Percentiles rank a stretch among this genome's conserved stretches.
Evolutionary conservation across 2,329 filamentous ascomycete species (phyloP).

Genomic region (Scytalidium sp.): DNA sequence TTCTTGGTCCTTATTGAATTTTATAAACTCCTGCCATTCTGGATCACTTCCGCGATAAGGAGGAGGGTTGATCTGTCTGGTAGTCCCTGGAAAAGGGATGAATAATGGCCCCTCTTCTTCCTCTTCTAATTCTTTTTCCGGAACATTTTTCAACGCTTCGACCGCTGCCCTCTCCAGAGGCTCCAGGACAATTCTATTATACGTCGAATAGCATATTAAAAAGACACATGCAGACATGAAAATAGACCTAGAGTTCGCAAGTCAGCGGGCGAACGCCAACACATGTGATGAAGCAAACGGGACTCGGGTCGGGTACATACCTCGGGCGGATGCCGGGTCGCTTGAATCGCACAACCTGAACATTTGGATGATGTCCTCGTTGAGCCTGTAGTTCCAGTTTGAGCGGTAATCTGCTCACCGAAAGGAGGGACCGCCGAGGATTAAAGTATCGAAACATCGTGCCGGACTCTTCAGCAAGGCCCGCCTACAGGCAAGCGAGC

Average conservation of each 20-base stretch:
- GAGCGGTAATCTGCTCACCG: slow-evolving; percentile 21
- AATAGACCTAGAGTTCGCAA: slow-evolving; percentile 13
- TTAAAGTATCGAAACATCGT: slow-evolving; percentile 23
- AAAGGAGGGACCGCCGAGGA: slow-evolving; percentile 13
- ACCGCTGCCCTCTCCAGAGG: slow-evolving; percentile 35
- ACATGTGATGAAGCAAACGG: neutral
- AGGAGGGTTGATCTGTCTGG: slow-evolving; percentile 41
- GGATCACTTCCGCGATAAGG: slow-evolving; percentile 57
- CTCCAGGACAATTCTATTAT: slow-evolving; percentile 42
- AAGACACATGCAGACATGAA: slow-evolving; percentile 31
- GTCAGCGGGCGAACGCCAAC: neutral
- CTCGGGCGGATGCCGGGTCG: slow-evolving; percentile 11
- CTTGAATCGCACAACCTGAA: slow-evolving; percentile 23
- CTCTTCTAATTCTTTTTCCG: slow-evolving; percentile 39
- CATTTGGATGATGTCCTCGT: slow-evolving; percentile 11
- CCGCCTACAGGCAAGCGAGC: slow-evolving; percentile 23
- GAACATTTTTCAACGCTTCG: slow-evolving; percentile 38
- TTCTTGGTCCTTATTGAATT: slow-evolving; percentile 51
- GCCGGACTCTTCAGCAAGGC: slow-evolving; percentile 15
- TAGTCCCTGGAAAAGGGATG: slow-evolving; percentile 61
- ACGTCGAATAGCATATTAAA: slow-evolving; percentile 38
- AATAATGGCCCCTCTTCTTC: slow-evolving; percentile 49
- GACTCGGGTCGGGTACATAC: slow-evolving; percentile 9
- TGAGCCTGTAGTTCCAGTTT: slow-evolving; percentile 17
- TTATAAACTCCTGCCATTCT: slow-evolving; percentile 60